Percentiles rank a stretch among this genome's conserved stretches.
Evolutionary conservation across 768 basidiomycete genomes (phyloP).

Genomic region (Tricholoma sp.): DNA sequence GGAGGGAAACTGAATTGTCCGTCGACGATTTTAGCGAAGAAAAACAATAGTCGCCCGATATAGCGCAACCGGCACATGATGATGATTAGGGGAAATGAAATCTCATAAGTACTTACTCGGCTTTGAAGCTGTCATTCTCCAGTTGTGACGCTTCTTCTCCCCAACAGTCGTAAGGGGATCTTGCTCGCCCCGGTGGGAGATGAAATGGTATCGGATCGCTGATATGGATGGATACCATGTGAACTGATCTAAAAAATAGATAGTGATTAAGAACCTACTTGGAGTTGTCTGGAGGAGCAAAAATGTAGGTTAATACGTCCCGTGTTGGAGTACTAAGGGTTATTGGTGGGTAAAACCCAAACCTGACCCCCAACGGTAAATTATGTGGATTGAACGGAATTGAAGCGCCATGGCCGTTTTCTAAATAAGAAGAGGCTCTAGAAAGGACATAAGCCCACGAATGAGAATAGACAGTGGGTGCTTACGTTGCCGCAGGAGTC

Average conservation of each 20-base stretch:
- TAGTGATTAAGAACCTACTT: conserved; percentile 22
- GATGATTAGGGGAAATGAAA: conserved; percentile 19
- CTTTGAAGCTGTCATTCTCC: conserved; percentile 67
- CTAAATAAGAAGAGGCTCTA: conserved; percentile 26
- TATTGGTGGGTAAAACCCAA: conserved; percentile 47
- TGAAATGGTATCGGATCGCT: conserved; percentile 36
- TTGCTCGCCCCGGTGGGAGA: conserved; percentile 23
- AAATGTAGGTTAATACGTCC: conserved; percentile 66
- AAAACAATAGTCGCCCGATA: conserved; percentile 4
- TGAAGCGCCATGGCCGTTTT: conserved; percentile 20
- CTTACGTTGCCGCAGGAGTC: conserved; percentile 35
- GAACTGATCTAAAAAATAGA: conserved; percentile 11
- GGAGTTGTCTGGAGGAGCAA: conserved; percentile 64
- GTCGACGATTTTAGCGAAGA: conserved; percentile 21
- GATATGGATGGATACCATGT: conserved; percentile 3
- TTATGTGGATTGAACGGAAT: conserved; percentile 17
- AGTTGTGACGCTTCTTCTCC: conserved; percentile 70
- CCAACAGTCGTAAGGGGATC: conserved; percentile 63
- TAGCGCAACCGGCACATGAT: conserved; percentile 22
- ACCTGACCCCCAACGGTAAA: conserved; percentile 39
- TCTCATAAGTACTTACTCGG: conserved; percentile 64
- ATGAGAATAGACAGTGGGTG: conserved; percentile 11
- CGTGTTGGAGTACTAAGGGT: conserved; percentile 57
- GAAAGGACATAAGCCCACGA: conserved; percentile 14
- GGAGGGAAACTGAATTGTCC: conserved; percentile 9